These are phyloP conservation scores for Pestalotiopsis sp. DNA, from an alignment of 2,329 filamentous ascomycete genomes.

Conservation along the genomic window DNA sequence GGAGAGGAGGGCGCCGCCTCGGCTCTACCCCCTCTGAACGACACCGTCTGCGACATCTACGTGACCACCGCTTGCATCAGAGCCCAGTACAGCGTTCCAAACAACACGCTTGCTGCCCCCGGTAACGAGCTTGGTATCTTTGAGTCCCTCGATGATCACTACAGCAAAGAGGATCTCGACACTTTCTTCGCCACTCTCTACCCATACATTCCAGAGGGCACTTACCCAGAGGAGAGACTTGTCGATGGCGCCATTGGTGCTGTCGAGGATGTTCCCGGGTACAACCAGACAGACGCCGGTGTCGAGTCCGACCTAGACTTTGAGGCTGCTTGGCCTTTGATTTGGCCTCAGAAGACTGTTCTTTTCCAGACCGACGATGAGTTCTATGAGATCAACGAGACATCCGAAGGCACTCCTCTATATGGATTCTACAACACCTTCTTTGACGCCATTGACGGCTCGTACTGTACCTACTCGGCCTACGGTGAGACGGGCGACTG, in stretches of 20 bases:
- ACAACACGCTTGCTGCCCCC: conserved; percentile 19
- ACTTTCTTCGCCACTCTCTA: conserved; percentile 30
- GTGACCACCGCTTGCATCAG: conserved; percentile 26
- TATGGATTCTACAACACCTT: conserved; percentile 13
- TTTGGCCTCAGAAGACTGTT: conserved; percentile 37
- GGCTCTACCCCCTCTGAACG: conserved; percentile 20
- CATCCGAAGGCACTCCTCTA: conserved; percentile 3
- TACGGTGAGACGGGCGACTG: conserved; percentile 28
- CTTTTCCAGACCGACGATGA: conserved; percentile 43
- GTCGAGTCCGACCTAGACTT: conserved; percentile 40
- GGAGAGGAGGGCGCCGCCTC: background rate
- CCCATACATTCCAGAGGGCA: conserved; percentile 34
- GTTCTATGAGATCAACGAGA: conserved; percentile 29
- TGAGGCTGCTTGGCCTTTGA: conserved; percentile 41
- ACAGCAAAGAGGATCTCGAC: conserved; percentile 36
- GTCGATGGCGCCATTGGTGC: conserved; percentile 37
- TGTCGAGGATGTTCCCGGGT: conserved; percentile 23
- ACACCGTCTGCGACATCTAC: conserved; percentile 25
- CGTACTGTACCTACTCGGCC: conserved; percentile 25
- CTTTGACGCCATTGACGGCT: conserved; percentile 23
- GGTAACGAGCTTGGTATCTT: conserved; percentile 30
- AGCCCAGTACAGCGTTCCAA: conserved; percentile 26
- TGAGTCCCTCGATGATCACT: conserved; percentile 40
- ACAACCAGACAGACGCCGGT: conserved; percentile 22
- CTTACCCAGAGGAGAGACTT: conserved; percentile 34